These are phyloP conservation scores for Fusarium virguliforme DNA, from an alignment of 2,329 filamentous ascomycete genomes.

Conservation along the genomic window DNA sequence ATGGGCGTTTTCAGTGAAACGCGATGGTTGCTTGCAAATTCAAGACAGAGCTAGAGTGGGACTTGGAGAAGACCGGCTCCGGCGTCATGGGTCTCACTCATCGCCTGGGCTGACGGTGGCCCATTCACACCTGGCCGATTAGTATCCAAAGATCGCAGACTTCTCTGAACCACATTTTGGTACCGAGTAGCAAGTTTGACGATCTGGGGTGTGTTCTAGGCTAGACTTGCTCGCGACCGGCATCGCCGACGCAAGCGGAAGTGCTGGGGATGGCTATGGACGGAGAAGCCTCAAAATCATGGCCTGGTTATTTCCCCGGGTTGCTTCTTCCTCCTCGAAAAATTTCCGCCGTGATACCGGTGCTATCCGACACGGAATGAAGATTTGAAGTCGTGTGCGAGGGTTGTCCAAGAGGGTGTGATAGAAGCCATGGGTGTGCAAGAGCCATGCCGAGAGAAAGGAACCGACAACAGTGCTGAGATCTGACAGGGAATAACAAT, in stretches of 20 bases:
- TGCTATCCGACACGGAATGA: slow-evolving; percentile 6
- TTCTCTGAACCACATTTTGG: not conserved
- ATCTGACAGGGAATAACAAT: slow-evolving; percentile 11
- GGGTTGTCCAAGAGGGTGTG: slow-evolving; percentile 18
- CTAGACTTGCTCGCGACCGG: slow-evolving; percentile 4
- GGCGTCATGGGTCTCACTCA: slow-evolving; percentile 39
- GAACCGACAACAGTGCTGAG: slow-evolving; percentile 21
- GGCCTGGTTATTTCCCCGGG: not conserved
- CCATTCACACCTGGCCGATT: slow-evolving; percentile 19
- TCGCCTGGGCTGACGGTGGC: slow-evolving; percentile 28
- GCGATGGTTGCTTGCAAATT: slow-evolving; percentile 3
- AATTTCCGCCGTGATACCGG: not conserved
- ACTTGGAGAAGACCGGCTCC: slow-evolving; percentile 20
- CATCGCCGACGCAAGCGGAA: slow-evolving; percentile 6
- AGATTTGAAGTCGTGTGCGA: slow-evolving; percentile 1
- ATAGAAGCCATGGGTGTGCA: slow-evolving; percentile 17
- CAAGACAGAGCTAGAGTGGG: slow-evolving; percentile 25
- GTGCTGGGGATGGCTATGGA: not conserved
- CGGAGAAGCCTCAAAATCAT: slow-evolving; percentile 3
- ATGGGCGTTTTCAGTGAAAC: slow-evolving; percentile 1
- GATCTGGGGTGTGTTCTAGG: not conserved
- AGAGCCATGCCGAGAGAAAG: slow-evolving; percentile 29
- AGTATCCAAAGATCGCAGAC: slow-evolving; percentile 5
- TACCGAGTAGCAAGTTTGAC: not conserved
- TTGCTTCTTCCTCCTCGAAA: slow-evolving; percentile 2